Base-by-base conservation (phyloP, 257 asterid species). In the Nicotiana noctiflora region DNA sequence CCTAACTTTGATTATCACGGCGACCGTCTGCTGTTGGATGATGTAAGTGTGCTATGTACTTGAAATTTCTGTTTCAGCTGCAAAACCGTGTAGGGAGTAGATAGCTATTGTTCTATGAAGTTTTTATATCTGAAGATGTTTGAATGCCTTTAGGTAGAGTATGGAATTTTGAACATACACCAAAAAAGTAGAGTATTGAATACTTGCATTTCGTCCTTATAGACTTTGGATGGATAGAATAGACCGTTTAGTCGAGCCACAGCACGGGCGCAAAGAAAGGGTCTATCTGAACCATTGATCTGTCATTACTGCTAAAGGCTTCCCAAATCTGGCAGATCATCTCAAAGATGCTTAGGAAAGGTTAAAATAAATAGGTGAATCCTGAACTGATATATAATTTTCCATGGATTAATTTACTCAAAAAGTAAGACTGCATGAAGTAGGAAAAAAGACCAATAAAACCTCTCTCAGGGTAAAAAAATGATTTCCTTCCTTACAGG, bases 11-110 rank as follows among this genome's bases (percentile, higher is more conserved):
- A 84, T 95, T 79, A 90, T 93, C 81, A 95, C 99, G 18, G 98
- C 98, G 8, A 93, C 98, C 6, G 95, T 95, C 56, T 95, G 99
- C 90, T 93, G 99, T 85, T 95, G 99, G 99, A 87, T 95, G 97
- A 95, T 95, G 99, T 95, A 90, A 95, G 99, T 89, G 34, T 76
- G 59, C 10, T 55, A 65, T 31, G 37, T 81, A 15, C 75, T 72
- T 29, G 56, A 32, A 6, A 77, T 81, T 83, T 68, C 80, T 75
- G 75, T 68, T 80, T 85, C 27, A 76, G 57, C 60, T 46, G 46
- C 17, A 15, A 75, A 31, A 17, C 21, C 8, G 37, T 19, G n/a
- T 68, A 5, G 12, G 6, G 32, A 2, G 29, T 51, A 8, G 21
- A 72, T 60, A 55, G 23, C 66, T 18, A 77, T 59, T 13, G 23